A percentile compares a stretch with the other conserved stretches of the same genome.
Evolutionary conservation across 352 stramenopile genomes (phyloP).

Genomic region (Phytopythium helicoides): DNA sequence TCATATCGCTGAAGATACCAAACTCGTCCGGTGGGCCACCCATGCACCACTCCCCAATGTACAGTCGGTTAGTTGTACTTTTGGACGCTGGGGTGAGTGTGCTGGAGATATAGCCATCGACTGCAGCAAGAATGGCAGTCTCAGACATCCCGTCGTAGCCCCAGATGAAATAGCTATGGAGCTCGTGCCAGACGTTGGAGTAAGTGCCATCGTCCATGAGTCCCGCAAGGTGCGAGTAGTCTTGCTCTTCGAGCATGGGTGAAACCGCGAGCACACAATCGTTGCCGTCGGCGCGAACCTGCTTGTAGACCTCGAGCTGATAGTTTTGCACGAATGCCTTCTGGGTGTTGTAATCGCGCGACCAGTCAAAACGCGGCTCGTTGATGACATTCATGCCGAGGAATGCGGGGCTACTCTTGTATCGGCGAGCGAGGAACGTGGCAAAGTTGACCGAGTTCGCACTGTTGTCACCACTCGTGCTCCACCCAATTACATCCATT

Average conservation of each 20-base stretch:
- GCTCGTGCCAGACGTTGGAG: slow-evolving; percentile 51
- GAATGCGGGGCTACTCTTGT: slow-evolving; percentile 31
- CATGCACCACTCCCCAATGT: slow-evolving; percentile 44
- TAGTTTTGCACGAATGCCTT: slow-evolving; percentile 25
- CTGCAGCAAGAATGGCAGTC: slow-evolving; percentile 3
- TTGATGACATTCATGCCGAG: slow-evolving; percentile 47
- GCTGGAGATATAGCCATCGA: slow-evolving; percentile 9
- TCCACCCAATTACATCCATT: slow-evolving; percentile 17
- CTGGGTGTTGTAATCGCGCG: too few relatives aligned
- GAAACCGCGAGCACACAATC: slow-evolving; percentile 36
- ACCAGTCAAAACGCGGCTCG: too few relatives aligned
- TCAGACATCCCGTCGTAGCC: slow-evolving; percentile 20
- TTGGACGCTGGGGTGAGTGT: slow-evolving; percentile 10
- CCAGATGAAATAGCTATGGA: slow-evolving; percentile 41
- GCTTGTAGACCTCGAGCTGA: slow-evolving; percentile 25
- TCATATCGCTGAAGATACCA: slow-evolving; percentile 12
- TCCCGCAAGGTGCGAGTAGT: slow-evolving; percentile 9
- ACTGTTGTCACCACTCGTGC: slow-evolving; percentile 8
- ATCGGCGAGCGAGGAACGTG: slow-evolving; percentile 29
- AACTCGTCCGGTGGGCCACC: not conserved
- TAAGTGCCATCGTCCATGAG: slow-evolving; percentile 23
- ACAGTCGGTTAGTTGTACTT: slow-evolving; percentile 24
- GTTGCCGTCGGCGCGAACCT: slow-evolving; percentile 25
- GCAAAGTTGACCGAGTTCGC: slow-evolving; percentile 29
- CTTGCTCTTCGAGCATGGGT: slow-evolving; percentile 28